Base-by-base conservation (phyloP, 345 rosid genomes). In the Excoecaria cochinchinensis region DNA sequence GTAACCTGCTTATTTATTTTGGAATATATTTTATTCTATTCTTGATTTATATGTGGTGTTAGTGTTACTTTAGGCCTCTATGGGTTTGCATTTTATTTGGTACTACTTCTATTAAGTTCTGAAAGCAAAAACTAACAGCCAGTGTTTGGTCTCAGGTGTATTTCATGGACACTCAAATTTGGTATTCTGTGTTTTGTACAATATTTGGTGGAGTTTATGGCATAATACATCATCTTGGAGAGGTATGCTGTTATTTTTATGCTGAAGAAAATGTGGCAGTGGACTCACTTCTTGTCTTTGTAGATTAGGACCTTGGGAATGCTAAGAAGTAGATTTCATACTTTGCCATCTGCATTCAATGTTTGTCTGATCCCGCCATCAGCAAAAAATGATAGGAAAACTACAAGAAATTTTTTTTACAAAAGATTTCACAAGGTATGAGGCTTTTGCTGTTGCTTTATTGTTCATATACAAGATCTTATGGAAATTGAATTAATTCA, bases 111-210 rank as follows among this genome's bases (percentile, higher is more conserved):
- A 6, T 10, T 44, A 44, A 44, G 7, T 6, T 44, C 10, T 44
- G 7, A 10, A 44, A 44, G 48, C 48, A 44, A 44, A 42, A 42
- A 42, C 6, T 42, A 42, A 42, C 46, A 42, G 6, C 46, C 46
- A 42, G 46, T 42, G 46, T 42, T 42, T 42, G 46, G 46, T 42
- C 8, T 52, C 72, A 95, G 97, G 99, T 95, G 72, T 95, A 95
- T 81, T 95, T 95, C 80, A 95, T 95, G 99, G 99, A 95, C 80
- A 85, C 97, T 31, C 99, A 95, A 77, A 95, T 95, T 24, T 95
- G 99, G 99, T 95, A 95, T 88, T 95, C 97, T 79, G 99, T 95
- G 72, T 95, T 87, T 84, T 91, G 97, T 77, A 84, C 95, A 9
- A 84, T 95, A 48, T 90, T 87, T 72, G 97, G 99, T 72, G 99